Base-by-base conservation (phyloP, 148 eudicot species). In the Chenopodium berlandieri region DNA sequence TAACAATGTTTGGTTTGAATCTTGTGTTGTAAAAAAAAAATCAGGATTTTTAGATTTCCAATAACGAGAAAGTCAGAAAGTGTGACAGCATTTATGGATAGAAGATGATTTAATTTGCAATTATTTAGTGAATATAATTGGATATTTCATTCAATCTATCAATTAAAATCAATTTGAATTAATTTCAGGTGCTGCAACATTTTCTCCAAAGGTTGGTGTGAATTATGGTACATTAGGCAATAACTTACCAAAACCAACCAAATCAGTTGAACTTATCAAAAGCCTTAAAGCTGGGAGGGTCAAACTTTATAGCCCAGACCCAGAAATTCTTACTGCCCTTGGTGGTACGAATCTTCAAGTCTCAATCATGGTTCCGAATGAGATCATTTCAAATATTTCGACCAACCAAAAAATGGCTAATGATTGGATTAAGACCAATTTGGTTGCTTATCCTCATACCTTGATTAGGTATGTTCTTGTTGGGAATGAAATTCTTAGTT, bases 291-390 rank as follows among this genome's bases (percentile, higher is more conserved):
- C 93, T 37, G 86, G 85, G 25, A 84, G 93, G 47, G 93, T 95
- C 72, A 95, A 93, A 82, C 85, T 95, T 79, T 95, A 95, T 78
- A 91, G 82, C 77, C 87, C 94, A 0, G 85, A 79, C 76, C 93
- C 94, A 1, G n/a, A 83, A 31, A 93, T 93, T 79, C 92, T 95
- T 19, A 72, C 85, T 23, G 88, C 97, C 67, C 89, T 93, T 2
- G 82, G 83, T 23, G 87, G 84, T 81, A 93, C 93, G 20, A 78
- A 84, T 71, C 76, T 95, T 74, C 89, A 90, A 72, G 92, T 88
- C 82, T 87, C 94, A 1, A 82, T 93, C 71, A 95, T 95, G 99
- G 93, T 95, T 71, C 99, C 97, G 0, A 95, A 95, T 54, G 80
- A 93, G 62, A 83, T 95, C 82, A 89, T 95, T 27, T 68, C 85